Percentiles rank a stretch among this genome's conserved stretches.
Conservation (phyloP, 2,329 filamentous ascomycete genomes). For the Amauroascus verrucosus region DNA sequence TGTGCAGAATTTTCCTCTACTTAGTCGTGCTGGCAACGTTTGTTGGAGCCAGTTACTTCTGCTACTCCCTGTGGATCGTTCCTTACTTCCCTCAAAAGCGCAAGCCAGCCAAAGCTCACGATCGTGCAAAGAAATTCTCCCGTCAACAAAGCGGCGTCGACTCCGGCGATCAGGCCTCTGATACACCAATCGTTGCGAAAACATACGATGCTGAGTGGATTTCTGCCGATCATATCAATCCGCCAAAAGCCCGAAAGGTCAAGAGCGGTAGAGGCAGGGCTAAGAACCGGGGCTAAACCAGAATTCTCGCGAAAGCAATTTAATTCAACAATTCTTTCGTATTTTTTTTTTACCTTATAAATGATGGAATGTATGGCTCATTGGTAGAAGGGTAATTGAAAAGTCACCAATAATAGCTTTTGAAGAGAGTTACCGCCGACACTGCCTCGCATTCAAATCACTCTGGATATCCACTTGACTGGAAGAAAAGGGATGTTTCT, state of each 20-base stretch:
- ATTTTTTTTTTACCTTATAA: neutral
- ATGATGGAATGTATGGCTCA: neutral
- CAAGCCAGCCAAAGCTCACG: constrained; percentile 50
- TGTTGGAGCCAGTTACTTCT: constrained; percentile 76
- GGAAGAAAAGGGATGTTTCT: neutral
- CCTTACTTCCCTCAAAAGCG: constrained; percentile 83
- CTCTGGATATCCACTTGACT: neutral
- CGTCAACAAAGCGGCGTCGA: constrained; percentile 60
- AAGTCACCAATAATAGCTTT: neutral
- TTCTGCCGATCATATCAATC: constrained; percentile 76
- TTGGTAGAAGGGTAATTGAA: neutral
- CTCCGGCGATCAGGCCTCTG: constrained; percentile 47
- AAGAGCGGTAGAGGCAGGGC: constrained; percentile 32
- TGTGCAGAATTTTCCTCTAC: constrained; percentile 84
- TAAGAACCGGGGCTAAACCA: constrained; percentile 13
- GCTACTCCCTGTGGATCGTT: constrained; percentile 97
- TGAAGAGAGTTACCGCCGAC: neutral
- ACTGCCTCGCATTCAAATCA: neutral
- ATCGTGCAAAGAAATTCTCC: constrained; percentile 53
- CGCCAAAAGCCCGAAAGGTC: constrained; percentile 59
- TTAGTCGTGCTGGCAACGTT: constrained; percentile 74
- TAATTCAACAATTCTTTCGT: neutral
- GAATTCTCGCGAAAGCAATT: neutral
- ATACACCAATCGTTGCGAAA: constrained; percentile 59
- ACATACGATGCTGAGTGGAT: constrained; percentile 91